Base-by-base conservation (phyloP, 2,329 filamentous ascomycete species). In the Colletotrichum neosansevieriae region DNA sequence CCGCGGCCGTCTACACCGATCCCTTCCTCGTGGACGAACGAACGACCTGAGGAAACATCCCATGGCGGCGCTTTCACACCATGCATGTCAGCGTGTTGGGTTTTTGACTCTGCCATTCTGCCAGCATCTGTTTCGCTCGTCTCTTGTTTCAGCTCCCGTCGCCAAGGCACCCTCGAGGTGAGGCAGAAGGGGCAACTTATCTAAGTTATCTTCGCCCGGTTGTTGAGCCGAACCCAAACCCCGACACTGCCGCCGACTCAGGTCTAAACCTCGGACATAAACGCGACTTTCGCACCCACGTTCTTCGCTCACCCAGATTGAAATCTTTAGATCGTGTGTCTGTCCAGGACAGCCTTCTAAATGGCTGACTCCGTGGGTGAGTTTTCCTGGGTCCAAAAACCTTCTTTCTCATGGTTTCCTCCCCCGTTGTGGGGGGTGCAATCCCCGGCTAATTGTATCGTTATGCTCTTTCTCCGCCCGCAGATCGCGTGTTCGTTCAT, bases 401-500 rank as follows among this genome's bases (percentile, higher is more conserved):
- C 63, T 67, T 66, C 72, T 13, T 17, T 42, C 49, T 44, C 15
- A 21, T 34, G 13, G 34, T 61, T 56, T 34, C 10, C 29, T 6
- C 63, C 45, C 61, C 61, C 71, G 63, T 71, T 70, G 71, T 78
- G 57, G 76, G 45, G 53, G 36, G 57, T 63, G 67, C 47, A 69
- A 69, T 69, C 57, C 50, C 63, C 58, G 62, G 63, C 67, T 69
- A 69, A 69, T 69, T 63, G 60, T 60, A 45, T 50, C 62, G 34
- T 58, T 47, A 60, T 60, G 58, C 66, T 66, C 56, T 66, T 69
- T 47, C 66, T 66, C 62, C 49, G 54, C 50, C 61, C 38, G 49
- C 74, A 98, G 96, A 99, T 84, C 92, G 96, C 81, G 96, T 99
- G 77, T 99, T 99, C 81, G 95, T 97, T 79, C 95, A 99, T 88